Evolutionary conservation across 192 early-diverging fungal species (phyloP).

Genomic region (Backusella morwellensis): DNA sequence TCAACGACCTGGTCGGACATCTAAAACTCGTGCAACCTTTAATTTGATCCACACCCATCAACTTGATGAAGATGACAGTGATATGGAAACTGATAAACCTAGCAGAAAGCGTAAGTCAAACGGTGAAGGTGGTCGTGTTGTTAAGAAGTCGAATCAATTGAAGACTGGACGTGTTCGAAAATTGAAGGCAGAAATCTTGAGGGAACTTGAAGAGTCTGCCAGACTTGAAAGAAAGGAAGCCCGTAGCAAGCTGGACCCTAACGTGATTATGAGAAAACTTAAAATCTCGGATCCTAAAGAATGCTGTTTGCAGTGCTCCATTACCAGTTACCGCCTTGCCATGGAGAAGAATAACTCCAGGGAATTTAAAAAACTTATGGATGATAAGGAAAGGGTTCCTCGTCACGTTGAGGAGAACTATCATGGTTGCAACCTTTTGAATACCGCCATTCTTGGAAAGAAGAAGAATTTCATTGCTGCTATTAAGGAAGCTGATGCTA

Average conservation of each 20-base stretch:
- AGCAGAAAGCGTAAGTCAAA: background rate
- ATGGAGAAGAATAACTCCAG: constrained; percentile 24
- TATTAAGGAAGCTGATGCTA: background rate
- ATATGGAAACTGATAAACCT: background rate
- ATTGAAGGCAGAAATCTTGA: background rate
- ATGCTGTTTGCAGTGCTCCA: constrained; percentile 47
- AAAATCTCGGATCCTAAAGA: constrained; percentile 4
- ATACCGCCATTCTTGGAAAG: constrained; percentile 15
- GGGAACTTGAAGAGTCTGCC: background rate
- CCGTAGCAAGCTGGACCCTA: background rate
- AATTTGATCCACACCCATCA: background rate
- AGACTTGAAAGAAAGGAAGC: background rate
- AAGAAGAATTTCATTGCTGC: constrained; percentile 5
- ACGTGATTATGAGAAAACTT: background rate
- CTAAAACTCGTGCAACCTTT: constrained; percentile 13
- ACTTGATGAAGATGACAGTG: background rate
- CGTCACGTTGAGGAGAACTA: constrained; percentile 4
- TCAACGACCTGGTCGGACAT: background rate
- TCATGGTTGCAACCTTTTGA: background rate
- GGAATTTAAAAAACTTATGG: background rate
- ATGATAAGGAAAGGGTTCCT: constrained; percentile 1
- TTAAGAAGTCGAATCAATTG: background rate
- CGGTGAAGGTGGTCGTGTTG: background rate
- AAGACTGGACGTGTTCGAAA: background rate
- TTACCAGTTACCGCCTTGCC: constrained; percentile 36